Base-by-base conservation (phyloP, 495 filamentous ascomycete species). In the Daldinia childiae region DNA sequence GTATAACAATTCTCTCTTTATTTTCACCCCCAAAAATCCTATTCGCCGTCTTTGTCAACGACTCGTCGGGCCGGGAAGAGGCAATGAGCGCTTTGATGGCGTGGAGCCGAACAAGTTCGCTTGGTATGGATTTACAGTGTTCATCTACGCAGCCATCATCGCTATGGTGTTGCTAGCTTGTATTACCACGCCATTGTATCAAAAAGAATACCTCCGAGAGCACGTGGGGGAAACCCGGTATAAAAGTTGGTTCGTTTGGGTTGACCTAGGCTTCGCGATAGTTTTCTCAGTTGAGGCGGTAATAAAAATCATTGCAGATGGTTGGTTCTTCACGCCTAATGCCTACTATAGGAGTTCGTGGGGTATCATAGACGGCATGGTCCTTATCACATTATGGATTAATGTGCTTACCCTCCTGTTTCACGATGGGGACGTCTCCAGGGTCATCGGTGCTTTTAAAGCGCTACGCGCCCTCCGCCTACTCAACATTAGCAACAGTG, bases 101-200 rank as follows among this genome's bases (percentile, higher is more conserved):
- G 87, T 93, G 0, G 87, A 91, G 62, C 95, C 95, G 2, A 93
- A 95, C 71, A 93, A 91, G 65, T 88, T 90, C 2, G 82, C 96
- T 12, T 98, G 96, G 93, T 97, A 96, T 76, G 81, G 87, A 5
- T 98, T 99, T 77, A 98, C 96, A 1, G 92, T 91, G 8, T 90
- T 99, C 62, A 92, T 98, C 68, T 99, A 99, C 74, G 90, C 90
- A 7, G 91, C 93, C 30, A 98, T 99, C 64, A 92, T 98, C 54
- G 92, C 93, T 50, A 98, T 99, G 95, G 95, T 99, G 17, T 75
- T 98, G 34, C 87, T 99, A 51, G 95, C 95, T 36, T 98, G 95
- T 74, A 83, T 98, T 62, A 97, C 95, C 9, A 99, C 95, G 3
- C 95, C 95, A 1, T 82, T 98, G 17, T 98, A 94, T 75, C 95